A percentile compares a stretch with the other conserved stretches of the same genome.
Evolutionary conservation across 2,329 filamentous ascomycete genomes (phyloP).

Genomic region (Xylariomycetidae sp.): DNA sequence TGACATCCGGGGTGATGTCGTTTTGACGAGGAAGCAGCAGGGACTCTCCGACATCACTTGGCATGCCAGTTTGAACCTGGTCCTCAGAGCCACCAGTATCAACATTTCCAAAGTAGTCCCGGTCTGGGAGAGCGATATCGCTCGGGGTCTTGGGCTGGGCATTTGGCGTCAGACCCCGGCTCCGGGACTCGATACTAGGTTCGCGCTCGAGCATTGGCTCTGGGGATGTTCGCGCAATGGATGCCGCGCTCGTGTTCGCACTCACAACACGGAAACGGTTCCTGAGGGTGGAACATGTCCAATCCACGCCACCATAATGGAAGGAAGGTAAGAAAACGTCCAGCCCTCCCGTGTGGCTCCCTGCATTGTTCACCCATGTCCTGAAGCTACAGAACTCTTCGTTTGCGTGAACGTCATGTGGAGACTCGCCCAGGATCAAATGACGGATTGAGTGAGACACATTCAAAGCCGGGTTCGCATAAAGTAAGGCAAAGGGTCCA

Average conservation of each 20-base stretch:
- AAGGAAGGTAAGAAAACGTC: conserved; percentile 50
- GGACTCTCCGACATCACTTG: conserved; percentile 18
- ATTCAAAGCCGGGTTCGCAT: conserved; percentile 62
- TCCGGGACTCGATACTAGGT: conserved; percentile 29
- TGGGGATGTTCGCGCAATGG: conserved; percentile 34
- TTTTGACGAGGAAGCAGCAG: conserved; percentile 12
- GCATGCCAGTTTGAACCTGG: conserved; percentile 10
- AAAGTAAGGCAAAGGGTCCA: conserved; percentile 55
- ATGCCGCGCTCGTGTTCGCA: conserved; percentile 38
- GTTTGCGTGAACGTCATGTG: conserved; percentile 34
- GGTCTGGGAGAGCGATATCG: conserved; percentile 23
- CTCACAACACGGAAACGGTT: conserved; percentile 64
- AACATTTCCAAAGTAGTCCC: conserved; percentile 25
- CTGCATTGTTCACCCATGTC: conserved; percentile 57
- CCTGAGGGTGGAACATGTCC: conserved; percentile 65
- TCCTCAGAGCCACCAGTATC: conserved; percentile 15
- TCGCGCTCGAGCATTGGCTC: conserved; percentile 31
- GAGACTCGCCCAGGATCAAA: conserved; percentile 44
- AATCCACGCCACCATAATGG: conserved; percentile 58
- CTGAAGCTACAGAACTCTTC: conserved; percentile 59
- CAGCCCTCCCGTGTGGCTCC: conserved; percentile 44
- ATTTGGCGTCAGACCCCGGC: conserved; percentile 30
- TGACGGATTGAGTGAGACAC: conserved; percentile 49
- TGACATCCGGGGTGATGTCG: conserved; percentile 16
- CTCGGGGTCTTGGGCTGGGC: conserved; percentile 27